Percentiles rank a stretch among this genome's conserved stretches.
phyloP scores from a whole-genome alignment of 805 yeast genomes.

The Isabelozyma gotoi region DNA sequence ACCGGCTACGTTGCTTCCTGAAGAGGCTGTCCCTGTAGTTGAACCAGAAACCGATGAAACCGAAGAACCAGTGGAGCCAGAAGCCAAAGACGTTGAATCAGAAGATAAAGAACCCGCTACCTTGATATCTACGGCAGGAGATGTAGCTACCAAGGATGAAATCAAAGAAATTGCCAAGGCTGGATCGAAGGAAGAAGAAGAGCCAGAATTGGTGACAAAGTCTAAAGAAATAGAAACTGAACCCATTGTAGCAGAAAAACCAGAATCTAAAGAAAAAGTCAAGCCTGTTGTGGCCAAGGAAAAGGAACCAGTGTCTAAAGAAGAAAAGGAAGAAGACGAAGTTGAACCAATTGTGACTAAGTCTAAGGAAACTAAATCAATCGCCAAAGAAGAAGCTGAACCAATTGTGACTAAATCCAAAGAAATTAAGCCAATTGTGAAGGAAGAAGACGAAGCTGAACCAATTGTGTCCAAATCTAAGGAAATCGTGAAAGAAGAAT shows the following conservation, averaged over 20 bases:
- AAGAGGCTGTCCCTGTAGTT: slow-evolving; percentile 1
- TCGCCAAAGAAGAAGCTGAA: slow-evolving; percentile 5
- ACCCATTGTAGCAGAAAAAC: slow-evolving; percentile 3
- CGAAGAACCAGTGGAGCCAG: slow-evolving; percentile 1
- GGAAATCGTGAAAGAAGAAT: slow-evolving; percentile 60
- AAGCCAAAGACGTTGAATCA: not conserved
- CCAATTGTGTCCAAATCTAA: slow-evolving; percentile 41
- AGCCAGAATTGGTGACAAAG: slow-evolving; percentile 6
- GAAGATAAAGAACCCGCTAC: not conserved
- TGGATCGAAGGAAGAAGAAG: slow-evolving; percentile 7
- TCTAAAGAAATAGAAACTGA: slow-evolving; percentile 5
- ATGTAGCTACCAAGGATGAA: not conserved
- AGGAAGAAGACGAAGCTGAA: not conserved
- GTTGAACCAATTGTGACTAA: not conserved
- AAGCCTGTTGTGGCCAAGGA: no score
- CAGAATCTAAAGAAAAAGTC: no score
- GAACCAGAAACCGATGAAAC: not conserved
- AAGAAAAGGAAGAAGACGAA: not conserved
- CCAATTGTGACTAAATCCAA: no score
- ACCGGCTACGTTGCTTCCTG: slow-evolving; percentile 1
- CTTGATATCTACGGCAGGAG: not conserved
- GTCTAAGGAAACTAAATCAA: not conserved
- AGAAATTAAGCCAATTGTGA: not conserved
- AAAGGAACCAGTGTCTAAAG: not conserved
- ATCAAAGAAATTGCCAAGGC: slow-evolving; percentile 6